These are phyloP conservation scores for Poterioochromonas sp. DNA, from an alignment of 352 stramenopile species.

Conservation along the genomic window DNA sequence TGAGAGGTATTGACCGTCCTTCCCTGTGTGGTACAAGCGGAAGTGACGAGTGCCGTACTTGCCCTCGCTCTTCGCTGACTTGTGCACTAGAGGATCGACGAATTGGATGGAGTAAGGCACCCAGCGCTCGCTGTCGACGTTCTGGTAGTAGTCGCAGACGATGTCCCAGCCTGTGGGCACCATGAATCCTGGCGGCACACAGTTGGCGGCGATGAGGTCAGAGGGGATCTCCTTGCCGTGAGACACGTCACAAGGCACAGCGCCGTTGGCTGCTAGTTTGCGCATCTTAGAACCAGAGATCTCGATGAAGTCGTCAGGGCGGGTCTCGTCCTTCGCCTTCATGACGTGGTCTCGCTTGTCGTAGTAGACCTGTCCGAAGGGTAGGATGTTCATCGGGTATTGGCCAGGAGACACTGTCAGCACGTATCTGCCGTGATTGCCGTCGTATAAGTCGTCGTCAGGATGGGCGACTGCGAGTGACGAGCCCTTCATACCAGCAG, in stretches of 20 bases:
- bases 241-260: slow-evolving; percentile 74
- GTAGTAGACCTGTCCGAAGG: slow-evolving; percentile 76
- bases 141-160: slow-evolving; percentile 96
- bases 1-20: slow-evolving; percentile 61
- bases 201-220: slow-evolving; percentile 73
- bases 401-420: slow-evolving; percentile 89
- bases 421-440: slow-evolving; percentile 91
- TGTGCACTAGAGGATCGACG: slow-evolving; percentile 54
- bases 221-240: slow-evolving; percentile 64
- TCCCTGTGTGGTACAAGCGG: slow-evolving; percentile 47
- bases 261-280: slow-evolving; percentile 82
- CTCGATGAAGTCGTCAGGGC: slow-evolving; percentile 90
- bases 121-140: slow-evolving; percentile 71
- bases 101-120: slow-evolving; percentile 59
- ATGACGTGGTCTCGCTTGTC: slow-evolving; percentile 93
- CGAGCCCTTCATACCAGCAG: slow-evolving; percentile 94
- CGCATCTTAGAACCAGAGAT: slow-evolving; percentile 96
- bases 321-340: slow-evolving; percentile 81
- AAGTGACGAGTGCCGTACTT: slow-evolving; percentile 60
- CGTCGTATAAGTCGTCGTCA: slow-evolving; percentile 89
- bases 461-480: slow-evolving; percentile 63
- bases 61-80: slow-evolving; percentile 60
- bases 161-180: slow-evolving; percentile 93
- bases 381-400: slow-evolving; percentile 80
- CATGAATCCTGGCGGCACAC: slow-evolving; percentile 95